Evolutionary conservation across 1,284 basidiomycete species (phyloP), one percentile per base, ranked within the genome.

Genomic region (Neonothopanus nambi): DNA sequence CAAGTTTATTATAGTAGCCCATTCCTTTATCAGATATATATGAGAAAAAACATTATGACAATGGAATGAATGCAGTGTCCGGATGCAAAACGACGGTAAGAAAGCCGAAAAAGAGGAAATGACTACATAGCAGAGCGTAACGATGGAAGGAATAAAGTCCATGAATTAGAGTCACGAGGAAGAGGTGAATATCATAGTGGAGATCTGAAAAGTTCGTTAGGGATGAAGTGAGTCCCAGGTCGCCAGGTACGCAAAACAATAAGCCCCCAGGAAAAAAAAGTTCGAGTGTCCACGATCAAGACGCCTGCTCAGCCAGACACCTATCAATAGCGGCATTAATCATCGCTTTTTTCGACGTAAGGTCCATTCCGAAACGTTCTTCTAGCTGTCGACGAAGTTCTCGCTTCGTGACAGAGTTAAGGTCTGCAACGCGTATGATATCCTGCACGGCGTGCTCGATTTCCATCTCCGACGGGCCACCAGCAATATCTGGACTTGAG

Each of bases 391-490:
- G 79, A 45, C 95, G 81, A 51, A 98, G 87, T 61, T 88, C 88
- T 61, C 93, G 85, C 76, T 97, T 97, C 46, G 94, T 96, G 53
- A 96, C 80, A 18, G 84, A 85, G 65, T 93, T 93, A 51, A 97
- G 75, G 70, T 97, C 93, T 0, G 92, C 92, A 20, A 75, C 73
- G 17, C 78, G 78, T 52, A 96, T 75, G 38, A 95, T 79, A 28
- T 84, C 78, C 54, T 87, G 77, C 3, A 95, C 87, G 3, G 83
- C 82, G 8, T 71, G 72, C 57, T 93, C 89, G 13, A 96, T 75
- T 48, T 93, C 89, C 3, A 70, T 70, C 59, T 93, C 88, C 11
- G 74, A 79, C 3, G 84, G 87, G 24, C 69, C 73, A 33, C 73
- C 76, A 33, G 67, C n/a, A 11, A 28, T 59, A 8, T 81, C 79